Evolutionary conservation across 441 rosid genomes (phyloP).

Genomic region (Pelargonium myrrhifolium): DNA sequence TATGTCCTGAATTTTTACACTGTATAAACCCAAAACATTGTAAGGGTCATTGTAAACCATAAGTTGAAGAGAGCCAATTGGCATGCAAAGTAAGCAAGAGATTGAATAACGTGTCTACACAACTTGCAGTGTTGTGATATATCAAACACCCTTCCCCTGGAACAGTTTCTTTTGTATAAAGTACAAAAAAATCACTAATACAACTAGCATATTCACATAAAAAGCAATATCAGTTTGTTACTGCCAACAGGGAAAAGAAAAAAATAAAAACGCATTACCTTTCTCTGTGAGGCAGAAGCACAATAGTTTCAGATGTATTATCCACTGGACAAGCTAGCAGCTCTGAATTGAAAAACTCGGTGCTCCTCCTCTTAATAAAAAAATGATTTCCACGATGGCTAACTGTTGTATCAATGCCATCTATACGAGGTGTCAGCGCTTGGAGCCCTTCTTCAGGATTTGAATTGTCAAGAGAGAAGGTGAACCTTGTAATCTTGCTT

Average conservation of each 20-base stretch:
- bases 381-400: conserved; percentile 84
- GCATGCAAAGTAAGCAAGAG: background rate
- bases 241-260: conserved; percentile 9
- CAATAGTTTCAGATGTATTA: conserved; percentile 44
- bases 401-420: conserved; percentile 57
- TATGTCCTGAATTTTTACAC: conserved; percentile 65
- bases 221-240: background rate
- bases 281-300: conserved; percentile 72
- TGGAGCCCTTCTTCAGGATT: conserved; percentile 62
- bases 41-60: conserved; percentile 11
- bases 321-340: conserved; percentile 58
- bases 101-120: background rate
- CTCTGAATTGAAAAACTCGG: conserved; percentile 72
- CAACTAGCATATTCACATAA: background rate
- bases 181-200: conserved; percentile 7
- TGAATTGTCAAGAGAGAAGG: conserved; percentile 53
- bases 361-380: conserved; percentile 60
- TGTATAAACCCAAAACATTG: conserved; percentile 25
- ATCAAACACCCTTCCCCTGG: background rate
- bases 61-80: background rate
- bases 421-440: conserved; percentile 66
- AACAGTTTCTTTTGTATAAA: background rate
- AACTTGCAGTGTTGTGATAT: background rate
- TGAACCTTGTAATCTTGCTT: conserved; percentile 68
- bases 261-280: conserved; percentile 36